Conservation (phyloP, 129 eudicot species). For the Glebionis coronaria region DNA sequence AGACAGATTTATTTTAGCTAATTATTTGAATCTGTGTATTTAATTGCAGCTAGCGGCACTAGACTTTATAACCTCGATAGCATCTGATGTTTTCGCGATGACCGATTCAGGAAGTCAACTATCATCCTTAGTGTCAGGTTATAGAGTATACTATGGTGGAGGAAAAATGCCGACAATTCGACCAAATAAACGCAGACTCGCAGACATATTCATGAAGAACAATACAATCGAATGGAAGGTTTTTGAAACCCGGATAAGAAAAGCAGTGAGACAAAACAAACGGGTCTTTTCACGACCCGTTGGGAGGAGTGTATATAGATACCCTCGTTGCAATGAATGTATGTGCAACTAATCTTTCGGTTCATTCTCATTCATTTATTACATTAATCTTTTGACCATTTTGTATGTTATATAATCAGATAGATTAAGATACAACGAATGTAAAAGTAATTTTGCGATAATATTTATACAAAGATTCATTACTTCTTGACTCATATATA, state of each 20-base stretch:
- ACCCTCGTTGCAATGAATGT: constrained; percentile 84
- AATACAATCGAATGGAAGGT: constrained; percentile 88
- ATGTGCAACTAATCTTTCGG: constrained; percentile 52
- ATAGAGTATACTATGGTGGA: constrained; percentile 81
- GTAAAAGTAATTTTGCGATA: constrained; percentile 1
- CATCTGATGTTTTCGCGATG: constrained; percentile 91
- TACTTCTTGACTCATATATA: neutral
- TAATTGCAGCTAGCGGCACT: constrained; percentile 84
- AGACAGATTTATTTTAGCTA: neutral
- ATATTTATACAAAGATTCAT: neutral
- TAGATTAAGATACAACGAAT: constrained; percentile 11
- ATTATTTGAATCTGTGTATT: neutral
- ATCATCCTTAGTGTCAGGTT: constrained; percentile 86
- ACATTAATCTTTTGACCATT: constrained; percentile 20
- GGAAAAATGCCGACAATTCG: constrained; percentile 95
- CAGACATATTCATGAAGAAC: constrained; percentile 83
- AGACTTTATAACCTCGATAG: constrained; percentile 89
- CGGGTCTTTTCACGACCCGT: constrained; percentile 75
- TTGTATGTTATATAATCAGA: constrained; percentile 24
- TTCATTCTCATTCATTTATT: constrained; percentile 26
- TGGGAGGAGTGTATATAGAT: constrained; percentile 93
- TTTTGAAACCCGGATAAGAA: constrained; percentile 79
- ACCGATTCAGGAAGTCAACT: constrained; percentile 98
- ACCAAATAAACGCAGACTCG: constrained; percentile 96
- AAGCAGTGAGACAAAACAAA: constrained; percentile 90